Base-by-base conservation (phyloP, 108 stramenopile genomes). In the Nannochloropsis gaditana region DNA sequence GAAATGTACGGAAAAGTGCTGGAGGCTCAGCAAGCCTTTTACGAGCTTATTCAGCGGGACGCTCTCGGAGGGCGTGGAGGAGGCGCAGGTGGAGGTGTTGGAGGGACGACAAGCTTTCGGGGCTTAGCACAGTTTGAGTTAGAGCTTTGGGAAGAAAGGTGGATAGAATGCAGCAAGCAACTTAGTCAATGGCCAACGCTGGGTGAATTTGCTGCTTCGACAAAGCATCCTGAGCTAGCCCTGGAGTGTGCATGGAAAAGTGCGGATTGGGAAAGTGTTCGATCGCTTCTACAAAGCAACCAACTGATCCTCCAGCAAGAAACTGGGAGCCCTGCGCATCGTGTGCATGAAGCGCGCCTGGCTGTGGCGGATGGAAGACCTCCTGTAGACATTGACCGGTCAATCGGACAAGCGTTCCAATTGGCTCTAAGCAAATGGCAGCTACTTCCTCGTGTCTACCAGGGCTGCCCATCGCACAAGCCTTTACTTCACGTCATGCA, bases 181-280 rank as follows among this genome's bases (percentile, higher is more conserved):
- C 90, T 95, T 84, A 91, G 94, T 21, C 96, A 98, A 86, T 94
- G 94, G 91, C 84, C 92, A 44, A 91, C 94, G 10, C 90, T 97
- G 43, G 89, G 92, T 21, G 94, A 96, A 83, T 94, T 93, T 87
- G 93, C 96, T 15, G 88, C 90, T 9, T 80, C 86, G 2, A 86
- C 91, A 43, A 87, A 90, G 43, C 92, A 94, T 85, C 85, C 90
- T 31, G 87, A 89, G 17, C 90, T 97, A 44, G 84, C 90, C 93
- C 86, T 98, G 83, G 97, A 97, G 85, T 92, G 92, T 80, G 94
- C 95, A 11, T 96, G 95, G 95, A 96, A 96, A 86, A 89, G 88
- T 15, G 91, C 92, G 43, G 92, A 95, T 80, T 97, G 96, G 96
- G 95, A 94, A 43, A 83, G 43, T 5, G 41, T 83, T 2, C 59